Evolutionary conservation across 2,329 filamentous ascomycete genomes (phyloP).

Genomic region (Curvularia verruculosa): DNA sequence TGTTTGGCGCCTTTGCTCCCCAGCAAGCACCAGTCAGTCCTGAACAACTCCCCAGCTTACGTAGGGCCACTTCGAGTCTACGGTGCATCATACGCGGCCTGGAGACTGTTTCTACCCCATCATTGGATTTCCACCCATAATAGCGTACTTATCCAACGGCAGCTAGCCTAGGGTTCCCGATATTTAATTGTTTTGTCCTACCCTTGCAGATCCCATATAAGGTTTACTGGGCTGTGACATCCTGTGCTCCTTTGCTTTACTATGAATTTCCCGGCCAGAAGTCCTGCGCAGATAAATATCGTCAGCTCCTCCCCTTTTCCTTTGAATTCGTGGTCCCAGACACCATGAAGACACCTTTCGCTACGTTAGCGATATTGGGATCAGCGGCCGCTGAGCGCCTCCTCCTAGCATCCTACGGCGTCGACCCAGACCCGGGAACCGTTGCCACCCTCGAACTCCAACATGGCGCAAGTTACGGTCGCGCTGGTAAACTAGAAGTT

Average conservation of each 20-base stretch:
- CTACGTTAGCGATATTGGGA: conserved; percentile 22
- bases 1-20: not conserved
- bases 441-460: conserved; percentile 48
- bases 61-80: not conserved
- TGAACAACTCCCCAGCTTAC: not conserved
- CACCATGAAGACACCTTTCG: conserved; percentile 17
- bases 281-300: not conserved
- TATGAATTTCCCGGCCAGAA: not conserved
- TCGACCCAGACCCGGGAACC: conserved; percentile 37
- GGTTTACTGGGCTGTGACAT: conserved; percentile 1
- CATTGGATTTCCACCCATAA: not conserved
- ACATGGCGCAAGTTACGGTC: conserved; percentile 4
- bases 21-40: not conserved
- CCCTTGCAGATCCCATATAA: conserved; percentile 1
- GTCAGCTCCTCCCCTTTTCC: not conserved
- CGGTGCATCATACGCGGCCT: not conserved
- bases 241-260: not conserved
- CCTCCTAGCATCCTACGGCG: conserved; percentile 53
- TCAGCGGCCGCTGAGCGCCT: conserved; percentile 33
- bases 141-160: not conserved
- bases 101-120: not conserved
- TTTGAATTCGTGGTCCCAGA: not conserved
- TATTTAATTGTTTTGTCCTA: not conserved
- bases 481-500: conserved; percentile 47
- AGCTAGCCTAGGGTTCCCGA: not conserved